Evolutionary conservation across 805 yeast genomes (phyloP).

Genomic region (Clavispora phyllophila): DNA sequence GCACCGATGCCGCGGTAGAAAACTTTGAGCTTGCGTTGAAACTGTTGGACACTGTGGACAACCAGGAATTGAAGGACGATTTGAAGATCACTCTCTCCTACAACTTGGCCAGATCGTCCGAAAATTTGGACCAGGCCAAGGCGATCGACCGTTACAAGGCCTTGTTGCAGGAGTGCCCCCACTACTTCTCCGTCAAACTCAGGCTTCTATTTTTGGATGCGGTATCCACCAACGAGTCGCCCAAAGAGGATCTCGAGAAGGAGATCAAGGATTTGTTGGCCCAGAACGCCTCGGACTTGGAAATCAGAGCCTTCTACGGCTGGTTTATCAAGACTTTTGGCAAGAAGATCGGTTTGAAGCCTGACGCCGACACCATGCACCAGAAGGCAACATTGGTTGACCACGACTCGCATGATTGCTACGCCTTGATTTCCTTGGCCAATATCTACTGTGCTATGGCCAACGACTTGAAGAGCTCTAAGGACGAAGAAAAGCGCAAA

Average conservation of each 20-base stretch:
- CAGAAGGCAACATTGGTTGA: conserved; percentile 81
- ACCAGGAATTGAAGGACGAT: conserved; percentile 27
- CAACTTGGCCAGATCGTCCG: conserved; percentile 75
- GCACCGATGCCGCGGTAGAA: conserved; percentile 51
- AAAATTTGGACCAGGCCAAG: conserved; percentile 32
- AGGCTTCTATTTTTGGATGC: conserved; percentile 62
- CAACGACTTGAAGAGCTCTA: conserved; percentile 60
- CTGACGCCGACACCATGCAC: conserved; percentile 66
- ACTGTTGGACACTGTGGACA: conserved; percentile 26
- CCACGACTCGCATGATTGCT: conserved; percentile 81
- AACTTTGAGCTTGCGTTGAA: conserved; percentile 48
- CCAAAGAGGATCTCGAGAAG: conserved; percentile 43
- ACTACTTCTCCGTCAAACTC: conserved; percentile 69
- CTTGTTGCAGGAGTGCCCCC: conserved; percentile 58
- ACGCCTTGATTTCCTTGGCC: conserved; percentile 85
- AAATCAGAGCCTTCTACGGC: conserved; percentile 85
- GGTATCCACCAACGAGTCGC: conserved; percentile 31
- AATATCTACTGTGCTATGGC: conserved; percentile 82
- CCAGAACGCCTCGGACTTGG: conserved; percentile 57
- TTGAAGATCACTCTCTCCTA: conserved; percentile 36
- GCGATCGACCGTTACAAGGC: conserved; percentile 47
- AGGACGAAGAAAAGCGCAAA: conserved; percentile 48
- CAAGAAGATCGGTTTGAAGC: conserved; percentile 41
- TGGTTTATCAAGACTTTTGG: conserved; percentile 75
- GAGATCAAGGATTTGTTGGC: conserved; percentile 54